Conservation (phyloP, 2,329 filamentous ascomycete species). For the Fusarium transvaalense region DNA sequence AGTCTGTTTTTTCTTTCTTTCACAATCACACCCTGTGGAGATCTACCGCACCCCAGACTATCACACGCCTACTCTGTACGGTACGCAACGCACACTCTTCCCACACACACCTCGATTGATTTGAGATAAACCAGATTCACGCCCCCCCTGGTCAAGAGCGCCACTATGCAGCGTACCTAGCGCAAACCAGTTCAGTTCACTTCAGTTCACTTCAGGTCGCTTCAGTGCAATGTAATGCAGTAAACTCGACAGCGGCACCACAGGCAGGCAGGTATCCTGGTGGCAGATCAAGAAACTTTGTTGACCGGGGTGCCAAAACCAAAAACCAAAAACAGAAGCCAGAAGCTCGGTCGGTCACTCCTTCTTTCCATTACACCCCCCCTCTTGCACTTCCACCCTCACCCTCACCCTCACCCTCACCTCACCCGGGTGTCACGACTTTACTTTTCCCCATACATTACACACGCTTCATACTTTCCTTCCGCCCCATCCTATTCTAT, state of each 20-base stretch:
- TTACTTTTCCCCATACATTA: constrained; percentile 45
- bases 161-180: constrained; percentile 21
- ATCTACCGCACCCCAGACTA: background rate
- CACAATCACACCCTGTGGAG: background rate
- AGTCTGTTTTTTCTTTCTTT: no score
- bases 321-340: background rate
- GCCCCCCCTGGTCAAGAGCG: constrained; percentile 32
- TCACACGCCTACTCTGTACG: background rate
- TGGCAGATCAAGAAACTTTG: constrained; percentile 49
- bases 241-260: constrained; percentile 44
- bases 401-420: background rate
- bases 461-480: constrained; percentile 45
- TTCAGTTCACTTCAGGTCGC: background rate
- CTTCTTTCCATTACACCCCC: background rate
- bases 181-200: background rate
- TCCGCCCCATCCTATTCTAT: constrained; percentile 41
- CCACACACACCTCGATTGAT: constrained; percentile 10
- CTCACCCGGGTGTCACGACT: constrained; percentile 19
- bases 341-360: constrained; percentile 9
- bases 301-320: constrained; percentile 12
- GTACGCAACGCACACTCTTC: background rate
- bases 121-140: constrained; percentile 26
- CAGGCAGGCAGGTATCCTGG: constrained; percentile 35
- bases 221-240: background rate
- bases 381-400: constrained; percentile 1